Evolutionary conservation across 2,329 filamentous ascomycete species (phyloP).

Genomic region (Cephalotrichum gorgonifer): DNA sequence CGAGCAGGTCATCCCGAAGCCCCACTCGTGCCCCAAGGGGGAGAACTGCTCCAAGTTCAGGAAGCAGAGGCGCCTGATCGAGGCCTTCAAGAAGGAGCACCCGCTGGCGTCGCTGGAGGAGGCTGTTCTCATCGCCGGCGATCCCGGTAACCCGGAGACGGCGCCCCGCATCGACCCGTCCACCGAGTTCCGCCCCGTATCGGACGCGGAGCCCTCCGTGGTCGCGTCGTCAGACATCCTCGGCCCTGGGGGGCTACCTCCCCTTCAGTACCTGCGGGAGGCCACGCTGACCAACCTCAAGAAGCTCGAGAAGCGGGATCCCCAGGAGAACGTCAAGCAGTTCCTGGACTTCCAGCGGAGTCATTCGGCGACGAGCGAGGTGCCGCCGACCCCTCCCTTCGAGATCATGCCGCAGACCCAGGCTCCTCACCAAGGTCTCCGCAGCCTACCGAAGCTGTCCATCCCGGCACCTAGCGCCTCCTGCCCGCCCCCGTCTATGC

Average conservation of each 20-base stretch:
- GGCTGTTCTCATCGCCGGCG: conserved; percentile 66
- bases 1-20: conserved; percentile 77
- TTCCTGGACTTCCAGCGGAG: conserved; percentile 77
- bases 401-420: conserved; percentile 24
- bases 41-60: conserved; percentile 76
- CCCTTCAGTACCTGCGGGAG: conserved; percentile 63
- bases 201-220: conserved; percentile 69
- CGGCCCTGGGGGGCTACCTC: conserved; percentile 54
- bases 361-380: conserved; percentile 37
- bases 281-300: conserved; percentile 46
- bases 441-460: conserved; percentile 50
- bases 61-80: conserved; percentile 68
- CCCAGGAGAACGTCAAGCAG: conserved; percentile 86
- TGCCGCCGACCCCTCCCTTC: conserved; percentile 61
- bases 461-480: conserved; percentile 34
- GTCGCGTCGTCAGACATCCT: conserved; percentile 88
- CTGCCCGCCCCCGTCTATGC: conserved; percentile 13
- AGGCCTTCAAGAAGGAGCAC: conserved; percentile 64
- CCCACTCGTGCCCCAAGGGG: conserved; percentile 76
- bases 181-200: conserved; percentile 38
- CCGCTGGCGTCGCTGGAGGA: conserved; percentile 40
- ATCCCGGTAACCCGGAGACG: conserved; percentile 67
- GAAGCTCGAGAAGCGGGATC: conserved; percentile 61
- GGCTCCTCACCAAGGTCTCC: conserved; percentile 43
- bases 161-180: conserved; percentile 21